Percentiles rank a stretch among this genome's conserved stretches.
Conservation (phyloP, 169 alveolate species). For the Plasmodium relictum region DNA sequence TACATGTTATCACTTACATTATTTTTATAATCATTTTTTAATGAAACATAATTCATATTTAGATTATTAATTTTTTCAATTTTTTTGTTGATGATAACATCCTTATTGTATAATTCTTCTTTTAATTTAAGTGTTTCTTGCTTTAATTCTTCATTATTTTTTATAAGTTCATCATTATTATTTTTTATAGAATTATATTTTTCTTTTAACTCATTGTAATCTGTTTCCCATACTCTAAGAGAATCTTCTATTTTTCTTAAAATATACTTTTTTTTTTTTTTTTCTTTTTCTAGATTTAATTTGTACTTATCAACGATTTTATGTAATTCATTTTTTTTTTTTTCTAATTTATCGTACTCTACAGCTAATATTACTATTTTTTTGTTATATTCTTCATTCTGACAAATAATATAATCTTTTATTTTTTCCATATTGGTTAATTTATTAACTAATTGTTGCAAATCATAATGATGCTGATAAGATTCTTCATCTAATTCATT, state of each 20-base stretch:
- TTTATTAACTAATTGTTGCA: slow-evolving; percentile 64
- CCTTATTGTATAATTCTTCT: slow-evolving; percentile 8
- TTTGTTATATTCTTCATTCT: slow-evolving; percentile 45
- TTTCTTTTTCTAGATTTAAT: slow-evolving; percentile 43
- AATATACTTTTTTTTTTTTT: slow-evolving; percentile 67
- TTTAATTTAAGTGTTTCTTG: slow-evolving; percentile 14
- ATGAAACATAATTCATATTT: not conserved
- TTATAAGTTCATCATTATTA: slow-evolving; percentile 11
- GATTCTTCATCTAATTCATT: slow-evolving; percentile 76
- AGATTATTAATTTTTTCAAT: slow-evolving; percentile 8
- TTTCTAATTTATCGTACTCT: slow-evolving; percentile 35
- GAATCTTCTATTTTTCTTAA: slow-evolving; percentile 34
- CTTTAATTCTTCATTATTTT: slow-evolving; percentile 8
- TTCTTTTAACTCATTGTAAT: slow-evolving; percentile 18
- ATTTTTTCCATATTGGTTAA: slow-evolving; percentile 26
- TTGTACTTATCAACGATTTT: not conserved
- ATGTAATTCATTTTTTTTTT: slow-evolving; percentile 15
- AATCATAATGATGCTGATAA: slow-evolving; percentile 72
- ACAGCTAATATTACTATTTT: not conserved
- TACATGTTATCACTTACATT: not conserved
- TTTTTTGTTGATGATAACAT: not conserved
- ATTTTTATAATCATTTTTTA: not conserved
- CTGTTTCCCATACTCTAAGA: slow-evolving; percentile 18
- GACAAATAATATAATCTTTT: slow-evolving; percentile 2
- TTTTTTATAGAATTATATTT: slow-evolving; percentile 7